phyloP scores from a whole-genome alignment of 805 yeast genomes.

The Cyberlindnera americana region DNA sequence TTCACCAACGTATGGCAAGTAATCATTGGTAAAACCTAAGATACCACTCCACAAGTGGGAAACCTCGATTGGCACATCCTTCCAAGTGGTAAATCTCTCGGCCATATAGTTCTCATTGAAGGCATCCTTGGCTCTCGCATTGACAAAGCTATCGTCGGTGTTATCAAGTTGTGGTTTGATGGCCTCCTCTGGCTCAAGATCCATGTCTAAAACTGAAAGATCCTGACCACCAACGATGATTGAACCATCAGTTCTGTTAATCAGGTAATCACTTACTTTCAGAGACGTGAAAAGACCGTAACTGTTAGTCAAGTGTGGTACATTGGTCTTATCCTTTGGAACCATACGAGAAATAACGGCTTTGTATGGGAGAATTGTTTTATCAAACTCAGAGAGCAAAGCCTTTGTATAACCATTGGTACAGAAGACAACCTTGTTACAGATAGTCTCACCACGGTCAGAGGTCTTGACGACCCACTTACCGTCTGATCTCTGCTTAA shows the following conservation, averaged over 20 bases:
- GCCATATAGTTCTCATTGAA: constrained; percentile 31
- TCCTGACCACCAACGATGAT: constrained; percentile 34
- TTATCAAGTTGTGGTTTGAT: constrained; percentile 26
- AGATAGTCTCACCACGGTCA: constrained; percentile 28
- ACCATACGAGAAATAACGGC: constrained; percentile 32
- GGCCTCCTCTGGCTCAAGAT: constrained; percentile 10
- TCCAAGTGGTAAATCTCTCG: constrained; percentile 33
- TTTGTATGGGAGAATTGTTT: constrained; percentile 34
- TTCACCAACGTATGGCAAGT: constrained; percentile 42
- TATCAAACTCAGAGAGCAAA: constrained; percentile 28
- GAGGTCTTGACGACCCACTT: constrained; percentile 32
- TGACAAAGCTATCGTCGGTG: constrained; percentile 35
- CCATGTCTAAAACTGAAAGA: constrained; percentile 9
- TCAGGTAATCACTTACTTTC: constrained; percentile 33
- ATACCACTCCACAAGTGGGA: constrained; percentile 43
- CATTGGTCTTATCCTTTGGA: constrained; percentile 20
- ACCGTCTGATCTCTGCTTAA: constrained; percentile 25
- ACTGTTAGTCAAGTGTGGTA: constrained; percentile 36
- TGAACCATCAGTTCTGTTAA: constrained; percentile 38
- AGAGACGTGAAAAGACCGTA: constrained; percentile 30
- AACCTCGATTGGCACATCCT: constrained; percentile 24
- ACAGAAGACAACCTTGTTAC: constrained; percentile 32
- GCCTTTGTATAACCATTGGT: constrained; percentile 36
- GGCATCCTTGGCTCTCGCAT: constrained; percentile 23
- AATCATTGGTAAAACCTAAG: constrained; percentile 42